Evolutionary conservation across 257 asterid species (phyloP).

Genomic region (Voacanga thouarsii): DNA sequence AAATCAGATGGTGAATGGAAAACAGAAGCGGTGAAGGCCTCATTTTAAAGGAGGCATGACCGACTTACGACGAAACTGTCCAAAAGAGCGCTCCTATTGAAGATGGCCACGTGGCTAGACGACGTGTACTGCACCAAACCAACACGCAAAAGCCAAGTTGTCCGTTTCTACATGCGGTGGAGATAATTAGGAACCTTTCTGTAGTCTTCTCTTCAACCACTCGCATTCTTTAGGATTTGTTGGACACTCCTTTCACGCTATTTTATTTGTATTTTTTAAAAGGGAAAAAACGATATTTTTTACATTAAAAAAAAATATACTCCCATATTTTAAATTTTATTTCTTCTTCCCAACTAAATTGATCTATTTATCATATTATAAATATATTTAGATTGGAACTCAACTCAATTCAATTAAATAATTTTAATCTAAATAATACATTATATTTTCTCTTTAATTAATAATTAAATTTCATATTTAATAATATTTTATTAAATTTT

Average conservation of each 20-base stretch:
- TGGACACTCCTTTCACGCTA: neutral
- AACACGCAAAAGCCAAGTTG: conserved; percentile 14
- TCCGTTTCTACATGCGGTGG: conserved; percentile 21
- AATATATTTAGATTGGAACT: too few relatives aligned
- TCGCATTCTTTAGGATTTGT: neutral
- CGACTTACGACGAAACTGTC: conserved; percentile 24
- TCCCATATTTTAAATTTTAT: too few relatives aligned
- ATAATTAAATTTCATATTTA: too few relatives aligned
- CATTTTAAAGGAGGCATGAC: conserved; percentile 29
- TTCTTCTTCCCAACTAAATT: too few relatives aligned
- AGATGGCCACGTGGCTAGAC: conserved; percentile 17
- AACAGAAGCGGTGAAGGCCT: neutral
- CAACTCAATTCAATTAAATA: too few relatives aligned
- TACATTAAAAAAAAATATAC: too few relatives aligned
- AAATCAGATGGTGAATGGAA: neutral
- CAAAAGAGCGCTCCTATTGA: neutral
- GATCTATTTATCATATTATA: too few relatives aligned
- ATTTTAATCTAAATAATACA: too few relatives aligned
- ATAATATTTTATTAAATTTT: too few relatives aligned
- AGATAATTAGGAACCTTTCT: neutral
- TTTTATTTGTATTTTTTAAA: too few relatives aligned
- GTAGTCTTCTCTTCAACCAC: neutral
- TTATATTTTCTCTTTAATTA: too few relatives aligned
- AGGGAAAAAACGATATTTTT: too few relatives aligned
- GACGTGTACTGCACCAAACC: conserved; percentile 26